These are phyloP conservation scores for Mycena maculata DNA, from an alignment of 768 basidiomycete species.

Conservation along the genomic window DNA sequence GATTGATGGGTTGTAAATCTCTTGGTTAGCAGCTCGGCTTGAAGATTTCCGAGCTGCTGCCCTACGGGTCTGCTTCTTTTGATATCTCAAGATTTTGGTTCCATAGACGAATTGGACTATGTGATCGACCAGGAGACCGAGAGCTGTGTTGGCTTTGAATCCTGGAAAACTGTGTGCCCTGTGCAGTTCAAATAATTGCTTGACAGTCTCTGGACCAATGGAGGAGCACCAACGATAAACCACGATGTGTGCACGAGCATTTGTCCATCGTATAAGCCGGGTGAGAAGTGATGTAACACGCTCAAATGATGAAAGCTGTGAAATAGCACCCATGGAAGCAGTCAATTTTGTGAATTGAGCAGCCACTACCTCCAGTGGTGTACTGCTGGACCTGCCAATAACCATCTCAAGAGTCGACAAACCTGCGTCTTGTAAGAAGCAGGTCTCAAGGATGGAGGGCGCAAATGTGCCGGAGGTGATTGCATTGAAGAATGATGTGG, in stretches of 20 bases:
- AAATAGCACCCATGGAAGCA: not conserved
- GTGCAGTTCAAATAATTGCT: slow-evolving; percentile 3
- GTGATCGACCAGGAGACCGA: not conserved
- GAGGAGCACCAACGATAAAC: slow-evolving; percentile 10
- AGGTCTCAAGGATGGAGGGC: not conserved
- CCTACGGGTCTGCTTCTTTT: not conserved
- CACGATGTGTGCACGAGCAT: not conserved
- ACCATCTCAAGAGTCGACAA: not conserved
- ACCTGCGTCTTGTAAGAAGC: not conserved
- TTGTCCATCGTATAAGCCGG: not conserved
- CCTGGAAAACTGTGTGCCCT: not conserved
- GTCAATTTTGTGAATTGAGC: not conserved
- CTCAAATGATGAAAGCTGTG: not conserved
- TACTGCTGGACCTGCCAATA: not conserved
- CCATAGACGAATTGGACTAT: not conserved
- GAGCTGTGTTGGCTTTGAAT: not conserved
- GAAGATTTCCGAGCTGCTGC: not conserved
- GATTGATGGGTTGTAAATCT: too few relatives aligned
- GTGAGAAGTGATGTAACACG: not conserved
- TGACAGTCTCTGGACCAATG: not conserved
- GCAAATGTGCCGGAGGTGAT: not conserved
- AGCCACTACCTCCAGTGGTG: not conserved
- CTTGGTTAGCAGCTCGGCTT: not conserved
- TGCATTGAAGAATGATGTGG: not conserved
- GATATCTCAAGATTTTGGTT: not conserved